A percentile compares a stretch with the other conserved stretches of the same genome.
Evolutionary conservation across 2,329 filamentous ascomycete species (phyloP).

Genomic region (Tolypocladium tropicale): DNA sequence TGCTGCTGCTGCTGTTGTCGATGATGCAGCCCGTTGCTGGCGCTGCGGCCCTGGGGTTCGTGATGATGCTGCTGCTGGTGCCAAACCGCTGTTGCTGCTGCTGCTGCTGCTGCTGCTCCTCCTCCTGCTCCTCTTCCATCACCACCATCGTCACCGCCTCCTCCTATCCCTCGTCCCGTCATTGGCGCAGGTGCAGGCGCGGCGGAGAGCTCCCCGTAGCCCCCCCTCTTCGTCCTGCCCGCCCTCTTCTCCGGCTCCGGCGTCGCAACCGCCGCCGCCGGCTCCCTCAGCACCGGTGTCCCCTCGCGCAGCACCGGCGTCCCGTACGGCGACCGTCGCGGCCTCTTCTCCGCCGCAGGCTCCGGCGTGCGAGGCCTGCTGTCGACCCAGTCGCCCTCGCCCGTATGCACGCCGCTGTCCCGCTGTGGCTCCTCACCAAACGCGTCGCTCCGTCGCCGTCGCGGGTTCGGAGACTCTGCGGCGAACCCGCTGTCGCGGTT

Average conservation of each 20-base stretch:
- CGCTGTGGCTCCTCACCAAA: conserved; percentile 27
- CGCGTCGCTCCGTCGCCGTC: conserved; percentile 22
- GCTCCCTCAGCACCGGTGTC: conserved; percentile 30
- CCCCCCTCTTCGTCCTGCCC: conserved; percentile 14
- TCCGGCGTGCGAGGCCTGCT: conserved; percentile 17
- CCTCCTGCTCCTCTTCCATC: too few species aligned
- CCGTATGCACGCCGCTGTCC: conserved; percentile 48
- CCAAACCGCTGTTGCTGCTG: background rate
- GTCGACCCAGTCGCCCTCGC: conserved; percentile 38
- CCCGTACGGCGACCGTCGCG: conserved; percentile 20
- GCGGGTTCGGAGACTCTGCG: conserved; percentile 32
- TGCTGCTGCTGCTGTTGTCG: too few species aligned
- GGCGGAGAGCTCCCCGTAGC: conserved; percentile 16
- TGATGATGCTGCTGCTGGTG: too few species aligned
- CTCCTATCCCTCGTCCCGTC: background rate
- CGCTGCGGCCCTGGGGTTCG: conserved; percentile 10
- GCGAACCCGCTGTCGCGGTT: conserved; percentile 24
- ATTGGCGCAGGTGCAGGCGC: background rate
- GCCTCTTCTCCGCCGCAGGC: conserved; percentile 13
- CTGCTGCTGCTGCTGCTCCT: too few species aligned
- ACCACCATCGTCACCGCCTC: background rate
- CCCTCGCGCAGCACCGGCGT: conserved; percentile 30
- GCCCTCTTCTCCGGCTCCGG: conserved; percentile 35
- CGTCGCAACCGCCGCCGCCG: conserved; percentile 21
- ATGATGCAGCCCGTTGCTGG: conserved; percentile 6